Conservation (phyloP, 176 grass and related monocot species). For the Lolium perenne region DNA sequence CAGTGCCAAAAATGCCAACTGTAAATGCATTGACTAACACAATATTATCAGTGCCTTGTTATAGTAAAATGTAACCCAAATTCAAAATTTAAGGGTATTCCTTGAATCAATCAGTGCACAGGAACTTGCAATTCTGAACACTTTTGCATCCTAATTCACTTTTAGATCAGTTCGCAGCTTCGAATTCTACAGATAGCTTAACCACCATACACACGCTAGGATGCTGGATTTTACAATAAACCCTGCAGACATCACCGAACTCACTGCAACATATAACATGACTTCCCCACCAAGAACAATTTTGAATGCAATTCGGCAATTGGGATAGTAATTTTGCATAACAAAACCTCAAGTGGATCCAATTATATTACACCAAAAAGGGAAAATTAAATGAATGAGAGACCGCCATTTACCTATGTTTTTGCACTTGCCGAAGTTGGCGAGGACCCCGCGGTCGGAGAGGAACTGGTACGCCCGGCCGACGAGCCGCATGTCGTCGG, state of each 20-base stretch:
- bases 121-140: background rate
- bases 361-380: background rate
- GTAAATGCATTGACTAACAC: background rate
- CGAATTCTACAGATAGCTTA: background rate
- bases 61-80: background rate
- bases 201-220: background rate
- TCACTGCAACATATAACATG: background rate
- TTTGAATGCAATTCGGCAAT: background rate
- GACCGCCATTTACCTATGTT: constrained; percentile 59
- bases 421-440: constrained; percentile 77
- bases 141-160: background rate
- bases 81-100: constrained; percentile 1
- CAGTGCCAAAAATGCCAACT: background rate
- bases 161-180: background rate
- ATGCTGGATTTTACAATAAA: background rate
- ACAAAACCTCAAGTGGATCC: background rate
- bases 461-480: constrained; percentile 81
- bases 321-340: background rate
- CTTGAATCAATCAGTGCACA: background rate
- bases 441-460: constrained; percentile 61
- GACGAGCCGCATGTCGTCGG: constrained; percentile 92
- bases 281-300: background rate
- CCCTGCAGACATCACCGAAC: background rate
- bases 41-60: background rate
- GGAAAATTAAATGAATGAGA: background rate